These are phyloP conservation scores for Dendryphion nanum DNA, from an alignment of 2,329 filamentous ascomycete genomes.

Conservation along the genomic window DNA sequence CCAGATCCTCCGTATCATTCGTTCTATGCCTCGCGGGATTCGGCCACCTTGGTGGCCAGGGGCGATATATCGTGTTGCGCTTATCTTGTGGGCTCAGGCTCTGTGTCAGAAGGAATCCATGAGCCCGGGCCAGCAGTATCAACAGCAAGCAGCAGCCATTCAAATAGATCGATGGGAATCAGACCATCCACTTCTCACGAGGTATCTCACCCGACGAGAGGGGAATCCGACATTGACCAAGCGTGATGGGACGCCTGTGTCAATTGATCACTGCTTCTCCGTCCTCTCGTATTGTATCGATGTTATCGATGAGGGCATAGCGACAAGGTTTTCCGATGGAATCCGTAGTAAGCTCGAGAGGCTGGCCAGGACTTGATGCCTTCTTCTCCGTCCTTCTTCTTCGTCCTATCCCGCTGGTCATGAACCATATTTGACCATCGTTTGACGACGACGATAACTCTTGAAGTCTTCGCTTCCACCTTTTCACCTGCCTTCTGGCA, in stretches of 20 bases:
- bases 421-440: too few species aligned
- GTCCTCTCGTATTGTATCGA: slow-evolving; percentile 54
- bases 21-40: slow-evolving; percentile 58
- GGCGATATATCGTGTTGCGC: slow-evolving; percentile 63
- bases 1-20: slow-evolving; percentile 62
- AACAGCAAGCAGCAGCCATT: slow-evolving; percentile 40
- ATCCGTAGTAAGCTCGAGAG: slow-evolving; percentile 54
- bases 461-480: too few species aligned
- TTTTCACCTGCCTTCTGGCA: too few species aligned
- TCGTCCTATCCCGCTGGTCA: too few species aligned
- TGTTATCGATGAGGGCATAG: slow-evolving; percentile 52
- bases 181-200: slow-evolving; percentile 52
- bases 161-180: slow-evolving; percentile 51
- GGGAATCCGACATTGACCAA: slow-evolving; percentile 54
- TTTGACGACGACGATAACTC: too few species aligned
- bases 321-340: slow-evolving; percentile 55
- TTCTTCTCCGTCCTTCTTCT: too few species aligned
- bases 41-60: slow-evolving; percentile 71
- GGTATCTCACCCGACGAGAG: slow-evolving; percentile 54
- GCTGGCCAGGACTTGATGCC: slow-evolving; percentile 38
- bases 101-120: slow-evolving; percentile 51
- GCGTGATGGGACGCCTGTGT: slow-evolving; percentile 48
- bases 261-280: slow-evolving; percentile 48
- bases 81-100: slow-evolving; percentile 50
- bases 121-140: slow-evolving; percentile 37